Conservation (phyloP, 1,139 yeast species). For the Sugiyamaella neomexicana region DNA sequence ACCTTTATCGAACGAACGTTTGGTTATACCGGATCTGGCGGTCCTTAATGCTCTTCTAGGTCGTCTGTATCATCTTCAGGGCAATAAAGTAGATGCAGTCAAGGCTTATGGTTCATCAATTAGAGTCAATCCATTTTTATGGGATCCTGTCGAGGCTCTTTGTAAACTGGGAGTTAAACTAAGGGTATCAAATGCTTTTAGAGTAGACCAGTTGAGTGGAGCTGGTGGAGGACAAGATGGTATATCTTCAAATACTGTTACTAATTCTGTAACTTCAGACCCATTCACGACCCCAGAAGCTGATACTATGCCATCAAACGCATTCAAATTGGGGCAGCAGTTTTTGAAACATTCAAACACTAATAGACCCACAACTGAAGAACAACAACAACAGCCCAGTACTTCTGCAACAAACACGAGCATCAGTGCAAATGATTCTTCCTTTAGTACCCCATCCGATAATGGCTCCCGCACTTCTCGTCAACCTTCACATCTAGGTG, state of each 20-base stretch:
- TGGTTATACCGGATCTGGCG: conserved; percentile 61
- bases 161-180: conserved; percentile 61
- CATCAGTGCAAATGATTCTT: neutral
- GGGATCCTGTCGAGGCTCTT: conserved; percentile 82
- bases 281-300: conserved; percentile 26
- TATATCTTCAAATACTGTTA: neutral
- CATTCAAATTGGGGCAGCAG: conserved; percentile 27
- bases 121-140: conserved; percentile 71
- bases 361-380: conserved; percentile 2
- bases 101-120: conserved; percentile 68
- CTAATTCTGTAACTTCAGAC: conserved; percentile 13
- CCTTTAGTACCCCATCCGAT: conserved; percentile 14
- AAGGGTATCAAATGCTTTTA: conserved; percentile 60
- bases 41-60: conserved; percentile 69
- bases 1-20: conserved; percentile 24
- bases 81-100: conserved; percentile 65
- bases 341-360: conserved; percentile 12
- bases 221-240: conserved; percentile 8
- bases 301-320: neutral
- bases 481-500: conserved; percentile 9
- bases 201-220: conserved; percentile 29
- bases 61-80: conserved; percentile 58
- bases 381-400: neutral
- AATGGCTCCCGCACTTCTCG: neutral
- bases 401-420: too few species aligned